phyloP scores from a whole-genome alignment of 31 red algal species.

The Odonthalia washingtoniensis region DNA sequence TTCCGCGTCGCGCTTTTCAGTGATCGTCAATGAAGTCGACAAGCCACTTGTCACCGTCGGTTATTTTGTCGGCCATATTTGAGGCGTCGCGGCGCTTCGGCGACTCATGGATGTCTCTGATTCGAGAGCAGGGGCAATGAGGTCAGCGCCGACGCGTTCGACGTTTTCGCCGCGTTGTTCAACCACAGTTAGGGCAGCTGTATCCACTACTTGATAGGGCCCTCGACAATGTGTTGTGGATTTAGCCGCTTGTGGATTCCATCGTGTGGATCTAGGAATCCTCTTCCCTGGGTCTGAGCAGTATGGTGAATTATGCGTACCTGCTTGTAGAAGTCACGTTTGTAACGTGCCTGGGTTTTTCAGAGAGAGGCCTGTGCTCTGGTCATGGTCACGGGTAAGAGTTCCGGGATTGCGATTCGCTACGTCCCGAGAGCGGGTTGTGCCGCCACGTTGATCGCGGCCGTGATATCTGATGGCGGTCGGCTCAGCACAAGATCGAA shows the following conservation, averaged over 20 bases:
- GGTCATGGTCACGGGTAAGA: neutral
- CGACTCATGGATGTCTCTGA: too few relatives aligned
- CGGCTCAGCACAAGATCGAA: too few relatives aligned
- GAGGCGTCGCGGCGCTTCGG: too few relatives aligned
- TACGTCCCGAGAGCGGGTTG: neutral
- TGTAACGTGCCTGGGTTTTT: neutral
- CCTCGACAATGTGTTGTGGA: neutral
- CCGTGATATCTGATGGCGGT: neutral
- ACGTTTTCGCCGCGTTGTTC: neutral
- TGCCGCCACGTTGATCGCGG: neutral
- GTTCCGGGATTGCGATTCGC: neutral
- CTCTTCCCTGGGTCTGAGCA: neutral
- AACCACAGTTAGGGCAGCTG: too few relatives aligned
- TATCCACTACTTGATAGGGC: too few relatives aligned
- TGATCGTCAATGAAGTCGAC: too few relatives aligned
- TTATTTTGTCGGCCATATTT: too few relatives aligned
- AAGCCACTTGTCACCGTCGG: too few relatives aligned
- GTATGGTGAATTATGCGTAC: neutral
- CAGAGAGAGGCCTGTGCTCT: neutral
- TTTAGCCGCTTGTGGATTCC: neutral
- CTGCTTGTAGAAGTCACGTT: neutral
- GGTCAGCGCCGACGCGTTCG: slow-evolving; percentile 1
- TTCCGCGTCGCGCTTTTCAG: too few relatives aligned
- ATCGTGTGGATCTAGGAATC: neutral
- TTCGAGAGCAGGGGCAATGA: too few relatives aligned